Evolutionary conservation across 1,284 basidiomycete genomes (phyloP).

Genomic region (Exobasidium rhododendri): DNA sequence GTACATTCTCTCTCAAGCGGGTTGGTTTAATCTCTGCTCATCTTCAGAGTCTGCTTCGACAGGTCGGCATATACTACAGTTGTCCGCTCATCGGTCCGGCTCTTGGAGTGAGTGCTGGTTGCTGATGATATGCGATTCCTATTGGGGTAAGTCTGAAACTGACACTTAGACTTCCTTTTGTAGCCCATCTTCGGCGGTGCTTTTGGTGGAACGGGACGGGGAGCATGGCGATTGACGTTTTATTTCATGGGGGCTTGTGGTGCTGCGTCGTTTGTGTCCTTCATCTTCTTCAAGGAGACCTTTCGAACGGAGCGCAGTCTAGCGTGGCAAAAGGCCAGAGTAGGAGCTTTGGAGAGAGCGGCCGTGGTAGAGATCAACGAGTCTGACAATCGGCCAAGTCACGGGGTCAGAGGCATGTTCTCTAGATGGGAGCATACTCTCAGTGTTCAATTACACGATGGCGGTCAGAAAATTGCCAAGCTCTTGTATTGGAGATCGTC

Average conservation of each 20-base stretch:
- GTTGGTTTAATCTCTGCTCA: neutral
- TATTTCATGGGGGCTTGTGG: constrained; percentile 20
- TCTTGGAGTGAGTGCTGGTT: neutral
- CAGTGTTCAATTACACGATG: neutral
- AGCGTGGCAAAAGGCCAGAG: constrained; percentile 16
- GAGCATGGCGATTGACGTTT: constrained; percentile 21
- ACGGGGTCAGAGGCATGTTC: neutral
- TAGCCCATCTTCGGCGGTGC: constrained; percentile 23
- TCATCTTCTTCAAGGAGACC: constrained; percentile 14
- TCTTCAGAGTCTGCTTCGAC: neutral
- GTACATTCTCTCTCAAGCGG: neutral
- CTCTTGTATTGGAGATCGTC: neutral
- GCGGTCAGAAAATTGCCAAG: neutral
- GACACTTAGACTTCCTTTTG: neutral
- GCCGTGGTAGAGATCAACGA: constrained; percentile 2
- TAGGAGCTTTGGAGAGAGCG: neutral
- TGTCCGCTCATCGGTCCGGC: constrained; percentile 21
- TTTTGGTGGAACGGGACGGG: constrained; percentile 7
- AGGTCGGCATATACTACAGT: constrained; percentile 23
- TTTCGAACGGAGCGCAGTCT: constrained; percentile 17
- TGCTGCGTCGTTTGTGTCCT: constrained; percentile 14
- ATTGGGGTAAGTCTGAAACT: too few species aligned
- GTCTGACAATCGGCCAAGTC: too few species aligned
- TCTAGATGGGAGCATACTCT: neutral
- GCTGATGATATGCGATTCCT: too few species aligned